Conservation (phyloP, 257 asterid species). For the Orobanche coerulescens region DNA sequence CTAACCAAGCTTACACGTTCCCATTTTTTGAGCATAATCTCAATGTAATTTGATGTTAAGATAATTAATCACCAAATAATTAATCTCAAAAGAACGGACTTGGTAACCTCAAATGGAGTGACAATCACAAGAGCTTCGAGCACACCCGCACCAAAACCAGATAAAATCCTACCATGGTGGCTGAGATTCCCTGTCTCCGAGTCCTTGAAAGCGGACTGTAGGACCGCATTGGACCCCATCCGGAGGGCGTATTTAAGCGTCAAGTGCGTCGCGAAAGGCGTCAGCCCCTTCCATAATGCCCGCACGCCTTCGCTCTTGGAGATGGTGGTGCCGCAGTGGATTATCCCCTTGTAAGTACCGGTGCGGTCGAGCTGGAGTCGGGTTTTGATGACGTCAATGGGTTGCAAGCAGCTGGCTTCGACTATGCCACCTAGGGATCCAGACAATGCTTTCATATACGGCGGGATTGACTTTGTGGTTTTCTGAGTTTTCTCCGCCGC, state of each 20-base stretch:
- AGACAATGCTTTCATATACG: constrained; percentile 82
- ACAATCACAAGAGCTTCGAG: constrained; percentile 92
- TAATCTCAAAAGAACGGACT: background rate
- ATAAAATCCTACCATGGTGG: constrained; percentile 57
- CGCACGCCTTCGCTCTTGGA: constrained; percentile 57
- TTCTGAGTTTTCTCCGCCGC: constrained; percentile 43
- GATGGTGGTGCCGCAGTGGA: constrained; percentile 81
- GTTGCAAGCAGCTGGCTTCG: constrained; percentile 88
- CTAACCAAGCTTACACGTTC: background rate
- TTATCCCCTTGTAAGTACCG: constrained; percentile 72
- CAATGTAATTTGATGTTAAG: background rate
- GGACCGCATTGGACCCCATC: constrained; percentile 93
- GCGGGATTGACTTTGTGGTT: constrained; percentile 45
- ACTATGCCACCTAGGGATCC: constrained; percentile 91
- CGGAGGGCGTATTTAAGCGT: constrained; percentile 88
- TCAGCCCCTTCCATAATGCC: constrained; percentile 95
- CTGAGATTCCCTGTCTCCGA: constrained; percentile 67
- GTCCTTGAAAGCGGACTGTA: constrained; percentile 81
- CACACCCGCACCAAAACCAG: constrained; percentile 99
- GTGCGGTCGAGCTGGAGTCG: constrained; percentile 92
- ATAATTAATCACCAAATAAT: background rate
- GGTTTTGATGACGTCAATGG: constrained; percentile 92
- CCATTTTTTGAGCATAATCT: background rate
- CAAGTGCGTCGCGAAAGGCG: constrained; percentile 91
- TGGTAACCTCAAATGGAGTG: constrained; percentile 90